Conservation (phyloP, 2,329 filamentous ascomycete genomes). For the Massarina eburnea region DNA sequence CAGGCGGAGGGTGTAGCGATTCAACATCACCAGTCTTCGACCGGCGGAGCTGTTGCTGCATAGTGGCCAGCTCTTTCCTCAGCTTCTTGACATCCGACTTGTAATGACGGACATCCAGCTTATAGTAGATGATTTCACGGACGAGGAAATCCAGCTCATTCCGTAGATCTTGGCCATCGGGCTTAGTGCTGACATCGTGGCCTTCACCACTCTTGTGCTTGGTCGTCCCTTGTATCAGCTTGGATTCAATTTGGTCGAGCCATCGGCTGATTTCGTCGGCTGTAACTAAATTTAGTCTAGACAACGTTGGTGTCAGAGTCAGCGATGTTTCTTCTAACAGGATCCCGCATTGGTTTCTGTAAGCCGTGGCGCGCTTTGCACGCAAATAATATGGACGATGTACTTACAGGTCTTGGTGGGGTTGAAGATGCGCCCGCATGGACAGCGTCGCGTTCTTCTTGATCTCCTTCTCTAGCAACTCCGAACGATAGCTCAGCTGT, state of each 20-base stretch:
- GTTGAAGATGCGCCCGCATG: slow-evolving; percentile 3
- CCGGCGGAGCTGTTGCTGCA: slow-evolving; percentile 23
- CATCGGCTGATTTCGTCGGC: slow-evolving; percentile 39
- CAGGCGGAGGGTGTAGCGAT: slow-evolving; percentile 34
- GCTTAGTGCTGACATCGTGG: slow-evolving; percentile 13
- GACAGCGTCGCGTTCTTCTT: slow-evolving; percentile 38
- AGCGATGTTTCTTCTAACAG: neutral
- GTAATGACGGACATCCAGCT: slow-evolving; percentile 52
- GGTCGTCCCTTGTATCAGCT: slow-evolving; percentile 29
- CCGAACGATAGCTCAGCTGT: slow-evolving; percentile 44
- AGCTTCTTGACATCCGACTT: slow-evolving; percentile 44
- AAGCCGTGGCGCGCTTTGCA: too few relatives aligned
- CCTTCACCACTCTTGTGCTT: slow-evolving; percentile 3
- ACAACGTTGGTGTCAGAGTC: too few relatives aligned
- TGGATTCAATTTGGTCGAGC: slow-evolving; percentile 35
- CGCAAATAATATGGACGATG: too few relatives aligned
- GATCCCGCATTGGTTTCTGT: too few relatives aligned
- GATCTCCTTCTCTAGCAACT: slow-evolving; percentile 45
- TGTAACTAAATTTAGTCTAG: slow-evolving; percentile 30
- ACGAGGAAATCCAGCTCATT: slow-evolving; percentile 48
- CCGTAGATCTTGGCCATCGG: slow-evolving; percentile 33
- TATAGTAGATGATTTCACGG: slow-evolving; percentile 53
- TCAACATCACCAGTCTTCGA: slow-evolving; percentile 21
- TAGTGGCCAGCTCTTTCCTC: slow-evolving; percentile 27
- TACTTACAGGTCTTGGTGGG: neutral